A percentile compares a stretch with the other conserved stretches of the same genome.
phyloP scores from a whole-genome alignment of 2,329 filamentous ascomycete species.

The Escovopsis sp. region DNA sequence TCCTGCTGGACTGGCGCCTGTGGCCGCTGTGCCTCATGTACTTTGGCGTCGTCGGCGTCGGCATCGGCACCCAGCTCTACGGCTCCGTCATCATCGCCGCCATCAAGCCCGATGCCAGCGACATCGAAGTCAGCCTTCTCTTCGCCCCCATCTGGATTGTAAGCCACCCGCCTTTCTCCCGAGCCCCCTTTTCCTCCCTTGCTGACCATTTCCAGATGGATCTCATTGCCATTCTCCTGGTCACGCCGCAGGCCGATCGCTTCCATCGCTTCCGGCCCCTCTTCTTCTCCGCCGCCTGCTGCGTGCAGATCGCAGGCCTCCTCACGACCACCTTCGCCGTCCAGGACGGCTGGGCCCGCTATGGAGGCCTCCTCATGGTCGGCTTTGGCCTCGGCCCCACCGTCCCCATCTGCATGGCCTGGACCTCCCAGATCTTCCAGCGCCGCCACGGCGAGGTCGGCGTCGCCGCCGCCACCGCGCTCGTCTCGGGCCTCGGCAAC shows the following conservation, averaged over 20 bases:
- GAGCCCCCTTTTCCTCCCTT: not conserved
- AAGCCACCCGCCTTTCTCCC: conserved; percentile 20
- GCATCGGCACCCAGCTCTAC: conserved; percentile 80
- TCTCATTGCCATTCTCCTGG: conserved; percentile 68
- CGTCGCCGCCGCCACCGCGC: conserved; percentile 69
- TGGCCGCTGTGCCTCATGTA: conserved; percentile 87
- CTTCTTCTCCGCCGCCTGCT: conserved; percentile 65
- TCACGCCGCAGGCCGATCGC: conserved; percentile 75
- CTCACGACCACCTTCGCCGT: conserved; percentile 64
- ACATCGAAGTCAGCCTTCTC: conserved; percentile 63
- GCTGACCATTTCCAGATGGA: conserved; percentile 48
- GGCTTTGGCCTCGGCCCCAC: conserved; percentile 84
- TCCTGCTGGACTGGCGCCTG: conserved; percentile 73
- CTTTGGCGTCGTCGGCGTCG: conserved; percentile 85
- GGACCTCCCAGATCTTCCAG: conserved; percentile 86
- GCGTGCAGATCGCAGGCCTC: conserved; percentile 70
- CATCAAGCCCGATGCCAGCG: conserved; percentile 59
- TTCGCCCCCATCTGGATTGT: conserved; percentile 89
- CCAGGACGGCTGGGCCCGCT: conserved; percentile 62
- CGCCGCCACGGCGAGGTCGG: conserved; percentile 79
- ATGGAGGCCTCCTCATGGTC: conserved; percentile 77
- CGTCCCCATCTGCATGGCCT: conserved; percentile 86
- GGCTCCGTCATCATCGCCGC: conserved; percentile 72
- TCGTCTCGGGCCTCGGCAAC: conserved; percentile 80
- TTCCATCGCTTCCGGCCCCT: conserved; percentile 67